These are phyloP conservation scores for Huntiella abstrusa DNA, from an alignment of 2,329 filamentous ascomycete species.

Conservation along the genomic window DNA sequence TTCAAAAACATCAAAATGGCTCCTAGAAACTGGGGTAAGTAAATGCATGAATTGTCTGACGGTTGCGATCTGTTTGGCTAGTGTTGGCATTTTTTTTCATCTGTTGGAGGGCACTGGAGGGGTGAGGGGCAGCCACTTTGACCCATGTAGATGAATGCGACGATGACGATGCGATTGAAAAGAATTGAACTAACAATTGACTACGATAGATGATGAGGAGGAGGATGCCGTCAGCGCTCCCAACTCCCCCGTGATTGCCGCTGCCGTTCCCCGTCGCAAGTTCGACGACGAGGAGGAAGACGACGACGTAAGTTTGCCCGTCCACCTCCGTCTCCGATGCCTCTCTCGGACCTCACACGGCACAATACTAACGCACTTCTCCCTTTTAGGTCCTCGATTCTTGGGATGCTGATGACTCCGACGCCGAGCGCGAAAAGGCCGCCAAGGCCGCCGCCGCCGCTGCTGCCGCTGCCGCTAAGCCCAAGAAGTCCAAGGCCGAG, in stretches of 20 bases:
- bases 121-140: too few species aligned
- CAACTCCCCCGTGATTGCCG: constrained; percentile 19
- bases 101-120: too few species aligned
- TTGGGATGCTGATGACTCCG: constrained; percentile 95
- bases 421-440: constrained; percentile 88
- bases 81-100: too few species aligned
- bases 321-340: too few species aligned
- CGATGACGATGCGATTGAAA: too few species aligned
- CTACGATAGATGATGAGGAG: constrained; percentile 20
- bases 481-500: constrained; percentile 83
- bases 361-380: not conserved
- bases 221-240: constrained; percentile 21
- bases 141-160: too few species aligned
- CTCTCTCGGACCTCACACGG: too few species aligned
- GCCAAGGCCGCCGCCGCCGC: constrained; percentile 76
- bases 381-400: constrained; percentile 69
- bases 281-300: constrained; percentile 87
- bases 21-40: constrained; percentile 5
- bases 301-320: constrained; percentile 44
- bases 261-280: constrained; percentile 29
- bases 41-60: not conserved
- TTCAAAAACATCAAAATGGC: not conserved
- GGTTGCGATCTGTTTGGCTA: too few species aligned
- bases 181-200: too few species aligned
- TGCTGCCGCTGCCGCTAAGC: constrained; percentile 69